Percentiles rank a stretch among this genome's conserved stretches.
These are phyloP conservation scores for Epicoccum sorghinum DNA, from an alignment of 2,329 filamentous ascomycete species.

Conservation along the genomic window DNA sequence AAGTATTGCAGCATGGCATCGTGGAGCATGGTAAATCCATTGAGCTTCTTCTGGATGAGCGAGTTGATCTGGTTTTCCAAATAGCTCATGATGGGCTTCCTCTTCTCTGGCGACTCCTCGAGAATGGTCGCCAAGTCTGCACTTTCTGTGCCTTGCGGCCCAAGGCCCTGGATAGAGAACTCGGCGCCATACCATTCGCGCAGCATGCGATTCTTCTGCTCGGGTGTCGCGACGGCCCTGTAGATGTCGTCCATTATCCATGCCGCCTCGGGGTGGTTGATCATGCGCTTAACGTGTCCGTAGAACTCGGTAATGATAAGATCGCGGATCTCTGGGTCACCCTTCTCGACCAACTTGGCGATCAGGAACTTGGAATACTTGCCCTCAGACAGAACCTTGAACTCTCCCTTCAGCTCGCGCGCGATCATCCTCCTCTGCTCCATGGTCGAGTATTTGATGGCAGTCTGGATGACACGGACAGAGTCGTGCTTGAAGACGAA, in stretches of 20 bases:
- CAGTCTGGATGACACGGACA: slow-evolving; percentile 94
- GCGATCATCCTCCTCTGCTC: slow-evolving; percentile 88
- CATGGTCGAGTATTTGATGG: slow-evolving; percentile 89
- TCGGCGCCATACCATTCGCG: slow-evolving; percentile 97
- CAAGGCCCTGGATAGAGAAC: slow-evolving; percentile 76
- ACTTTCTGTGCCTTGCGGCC: slow-evolving; percentile 54
- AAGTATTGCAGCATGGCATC: slow-evolving; percentile 99
- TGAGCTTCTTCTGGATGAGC: slow-evolving; percentile 94
- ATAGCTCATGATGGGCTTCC: slow-evolving; percentile 83
- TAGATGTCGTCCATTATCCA: slow-evolving; percentile 99
- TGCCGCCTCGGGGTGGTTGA: slow-evolving; percentile 93
- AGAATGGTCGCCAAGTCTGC: slow-evolving; percentile 79
- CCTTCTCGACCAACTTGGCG: slow-evolving; percentile 92
- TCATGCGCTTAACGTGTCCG: slow-evolving; percentile 87
- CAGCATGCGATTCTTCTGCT: slow-evolving; percentile 84
- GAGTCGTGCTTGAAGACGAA: slow-evolving; percentile 99
- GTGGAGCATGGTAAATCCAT: slow-evolving; percentile 96
- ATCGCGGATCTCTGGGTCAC: slow-evolving; percentile 84
- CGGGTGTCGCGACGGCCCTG: slow-evolving; percentile 80
- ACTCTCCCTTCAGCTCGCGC: slow-evolving; percentile 82
- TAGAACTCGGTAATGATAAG: slow-evolving; percentile 94
- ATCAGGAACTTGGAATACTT: slow-evolving; percentile 98
- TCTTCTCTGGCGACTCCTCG: slow-evolving; percentile 79
- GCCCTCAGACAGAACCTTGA: slow-evolving; percentile 85
- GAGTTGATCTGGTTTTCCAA: slow-evolving; percentile 87